These are phyloP conservation scores for Amphicarpaea edgeworthii DNA, from an alignment of 306 rosid genomes.

Conservation along the genomic window DNA sequence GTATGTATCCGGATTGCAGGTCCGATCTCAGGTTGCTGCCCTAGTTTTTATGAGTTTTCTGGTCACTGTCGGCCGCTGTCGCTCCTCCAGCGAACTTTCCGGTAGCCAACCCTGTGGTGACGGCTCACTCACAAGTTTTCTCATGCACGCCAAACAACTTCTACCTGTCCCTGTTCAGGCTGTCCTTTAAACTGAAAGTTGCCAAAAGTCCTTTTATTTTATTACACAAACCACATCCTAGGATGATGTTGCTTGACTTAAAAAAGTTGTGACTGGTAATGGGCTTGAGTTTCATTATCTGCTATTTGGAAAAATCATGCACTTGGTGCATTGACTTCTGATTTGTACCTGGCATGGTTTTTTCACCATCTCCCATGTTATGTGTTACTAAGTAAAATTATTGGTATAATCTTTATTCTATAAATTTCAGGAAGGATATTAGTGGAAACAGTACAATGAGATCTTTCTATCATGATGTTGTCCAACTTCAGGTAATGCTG, in stretches of 20 bases:
- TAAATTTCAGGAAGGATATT: constrained; percentile 84
- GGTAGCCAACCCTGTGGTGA: too few relatives aligned
- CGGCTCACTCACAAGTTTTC: too few relatives aligned
- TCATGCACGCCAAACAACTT: too few relatives aligned
- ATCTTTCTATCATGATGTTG: constrained; percentile 79
- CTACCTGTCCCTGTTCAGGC: too few relatives aligned
- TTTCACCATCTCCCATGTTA: constrained; percentile 13
- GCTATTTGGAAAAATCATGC: constrained; percentile 13
- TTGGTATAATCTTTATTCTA: constrained; percentile 29
- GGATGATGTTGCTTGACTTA: constrained; percentile 20
- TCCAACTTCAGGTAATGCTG: constrained; percentile 79
- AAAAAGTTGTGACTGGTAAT: not conserved
- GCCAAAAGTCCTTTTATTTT: constrained; percentile 6
- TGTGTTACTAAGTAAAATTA: constrained; percentile 17
- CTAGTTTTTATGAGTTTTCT: too few relatives aligned
- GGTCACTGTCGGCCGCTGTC: too few relatives aligned
- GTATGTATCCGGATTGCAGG: too few relatives aligned
- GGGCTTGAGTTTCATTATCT: constrained; percentile 29
- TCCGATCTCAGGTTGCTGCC: too few relatives aligned
- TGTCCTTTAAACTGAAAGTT: not conserved
- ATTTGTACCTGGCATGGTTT: constrained; percentile 30
- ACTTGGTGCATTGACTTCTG: not conserved
- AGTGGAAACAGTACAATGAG: constrained; percentile 69
- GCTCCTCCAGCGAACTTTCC: too few relatives aligned
- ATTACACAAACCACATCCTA: not conserved